phyloP scores from a whole-genome alignment of 2,329 filamentous ascomycete genomes.

The Didymella arachidicola region DNA sequence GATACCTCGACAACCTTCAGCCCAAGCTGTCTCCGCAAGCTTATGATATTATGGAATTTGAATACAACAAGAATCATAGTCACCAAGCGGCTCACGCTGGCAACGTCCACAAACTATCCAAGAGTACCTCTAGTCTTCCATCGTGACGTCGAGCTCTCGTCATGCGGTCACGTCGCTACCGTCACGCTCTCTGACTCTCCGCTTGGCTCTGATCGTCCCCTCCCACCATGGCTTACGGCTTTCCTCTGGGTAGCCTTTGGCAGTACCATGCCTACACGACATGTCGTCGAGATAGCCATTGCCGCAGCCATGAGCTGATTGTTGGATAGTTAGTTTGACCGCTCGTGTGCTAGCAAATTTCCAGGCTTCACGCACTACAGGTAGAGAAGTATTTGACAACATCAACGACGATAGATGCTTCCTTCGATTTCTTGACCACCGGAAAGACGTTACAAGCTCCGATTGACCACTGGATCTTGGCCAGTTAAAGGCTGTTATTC shows the following conservation, averaged over 20 bases:
- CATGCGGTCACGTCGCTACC: no score
- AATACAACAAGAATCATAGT: slow-evolving; percentile 10
- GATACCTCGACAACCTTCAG: background rate
- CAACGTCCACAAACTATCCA: background rate
- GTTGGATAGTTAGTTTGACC: slow-evolving; percentile 61
- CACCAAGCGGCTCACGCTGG: background rate
- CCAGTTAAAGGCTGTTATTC: slow-evolving; percentile 34
- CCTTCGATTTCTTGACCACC: slow-evolving; percentile 53
- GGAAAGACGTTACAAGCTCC: slow-evolving; percentile 52
- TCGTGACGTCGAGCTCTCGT: background rate
- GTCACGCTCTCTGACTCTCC: background rate
- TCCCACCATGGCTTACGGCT: background rate
- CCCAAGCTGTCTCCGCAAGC: background rate
- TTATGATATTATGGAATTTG: background rate
- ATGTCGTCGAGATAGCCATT: slow-evolving; percentile 13
- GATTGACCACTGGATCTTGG: slow-evolving; percentile 8
- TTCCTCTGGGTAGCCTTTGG: background rate
- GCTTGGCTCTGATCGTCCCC: background rate
- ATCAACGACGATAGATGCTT: slow-evolving; percentile 3
- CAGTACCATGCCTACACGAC: background rate
- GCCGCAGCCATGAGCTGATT: slow-evolving; percentile 53
- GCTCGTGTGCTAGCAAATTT: slow-evolving; percentile 59
- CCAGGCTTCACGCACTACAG: slow-evolving; percentile 38
- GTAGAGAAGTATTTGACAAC: background rate
- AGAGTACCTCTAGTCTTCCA: background rate